Base-by-base conservation (phyloP, 2,329 filamentous ascomycete species). In the Nemania serpens region DNA sequence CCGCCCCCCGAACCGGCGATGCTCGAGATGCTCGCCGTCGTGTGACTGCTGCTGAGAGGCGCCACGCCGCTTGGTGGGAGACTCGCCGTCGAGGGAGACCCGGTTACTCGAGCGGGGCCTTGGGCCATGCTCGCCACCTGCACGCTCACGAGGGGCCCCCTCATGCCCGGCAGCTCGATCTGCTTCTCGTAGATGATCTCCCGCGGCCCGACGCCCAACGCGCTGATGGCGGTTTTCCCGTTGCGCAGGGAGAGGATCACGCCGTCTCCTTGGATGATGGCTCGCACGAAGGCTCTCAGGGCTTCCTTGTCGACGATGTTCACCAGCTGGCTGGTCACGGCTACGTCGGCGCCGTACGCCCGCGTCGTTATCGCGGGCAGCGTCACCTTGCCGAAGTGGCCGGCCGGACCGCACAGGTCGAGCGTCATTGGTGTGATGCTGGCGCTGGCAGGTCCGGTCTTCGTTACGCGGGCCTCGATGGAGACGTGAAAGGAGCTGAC, bases 401-500 rank as follows among this genome's bases (percentile, higher is more conserved):
- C 67, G 6, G 39, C 34, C 5, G 50, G 59, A 18, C 62, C 59
- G 33, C 55, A 60, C 7, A 66, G 43, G 2, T 65, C 55, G 33
- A 63, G 34, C 2, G 54, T 59, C 64, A 65, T 66, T 0, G 56
- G 17, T 2, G 50, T 22, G 29, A 63, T 61, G n/a, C 17, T 61
- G 13, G 59, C 59, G 15, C 33, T 56, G 13, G 33, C 55, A 0
- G 63, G 62, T 2, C 70, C 70, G 3, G 69, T 71, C 49, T 64
- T 66, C 17, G 61, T 62, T 12, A 67, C 57, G 34, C 59, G 62
- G 11, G 65, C 67, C 42, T 71, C 66, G 46, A 73, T 57, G 5
- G 69, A 65, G 55, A 70, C 64, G 52, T 60, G 55, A 41, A 71
- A 69, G 25, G 68, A 67, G 37, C 70, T 72, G 49, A 17, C 3